Evolutionary conservation across 2,329 filamentous ascomycete genomes (phyloP), one percentile per base, ranked within the genome.

Genomic region (Knoxdaviesia capensis): DNA sequence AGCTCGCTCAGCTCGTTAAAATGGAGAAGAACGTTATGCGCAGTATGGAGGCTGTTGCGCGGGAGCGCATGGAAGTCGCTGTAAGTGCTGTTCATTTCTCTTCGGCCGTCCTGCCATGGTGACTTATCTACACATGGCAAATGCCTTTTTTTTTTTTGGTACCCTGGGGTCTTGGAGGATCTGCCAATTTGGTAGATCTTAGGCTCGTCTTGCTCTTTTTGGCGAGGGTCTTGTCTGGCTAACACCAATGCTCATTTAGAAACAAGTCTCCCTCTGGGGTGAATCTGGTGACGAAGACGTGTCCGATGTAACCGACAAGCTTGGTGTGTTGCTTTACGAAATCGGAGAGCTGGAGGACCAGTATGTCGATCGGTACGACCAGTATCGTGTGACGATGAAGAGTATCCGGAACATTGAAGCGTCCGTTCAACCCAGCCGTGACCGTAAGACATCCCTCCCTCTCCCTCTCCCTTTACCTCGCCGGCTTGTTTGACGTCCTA

Each of bases 21-120:
- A 98, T 98, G 90, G 90, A 98, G 68, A 98, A 98, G 77, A 96
- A 98, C 58, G 84, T 94, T 44, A 98, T 98, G 90, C 85, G 90
- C 61, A 94, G 86, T 59, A 78, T 96, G 71, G 90, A 98, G 59
- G 71, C 85, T 40, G 90, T 96, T 42, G 86, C 86, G 38, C 80
- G 86, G 55, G 90, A 98, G 69, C 79, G 90, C 53, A 96, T 96
- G 86, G 90, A 96, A 55, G 88, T 94, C 50, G 90, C 90, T 56
- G 86, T 94, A 81, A 56, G 84, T 71, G 28, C 35, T 5, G 20
- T 31, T 34, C n/a, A 7, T 9, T 8, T 33, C 31, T 36, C 30
- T 35, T 7, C 10, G 36, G 6, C 34, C 31, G 7, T 6, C 29
- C 8, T n/a, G n/a, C 11, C 20, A 9, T 5, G 8, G n/a, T 29